phyloP scores from a whole-genome alignment of 257 asterid species.

The Nicotiana noctiflora region DNA sequence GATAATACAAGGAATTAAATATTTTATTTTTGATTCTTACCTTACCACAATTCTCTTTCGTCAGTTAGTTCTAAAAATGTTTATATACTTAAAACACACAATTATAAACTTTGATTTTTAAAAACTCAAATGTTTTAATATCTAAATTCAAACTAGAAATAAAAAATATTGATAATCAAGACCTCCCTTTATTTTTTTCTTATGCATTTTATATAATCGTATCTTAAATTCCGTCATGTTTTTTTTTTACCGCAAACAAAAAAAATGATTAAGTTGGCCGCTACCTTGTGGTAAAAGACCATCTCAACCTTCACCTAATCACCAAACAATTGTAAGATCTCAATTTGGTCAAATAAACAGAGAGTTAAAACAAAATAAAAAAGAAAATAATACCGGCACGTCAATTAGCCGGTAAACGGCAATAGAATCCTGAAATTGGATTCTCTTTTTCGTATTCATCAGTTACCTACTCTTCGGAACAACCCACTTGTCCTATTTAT shows the following conservation, averaged over 20 bases:
- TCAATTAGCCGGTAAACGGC: not conserved
- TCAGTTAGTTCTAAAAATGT: too few relatives aligned
- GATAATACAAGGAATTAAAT: too few relatives aligned
- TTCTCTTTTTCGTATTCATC: conserved; percentile 4
- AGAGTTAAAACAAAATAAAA: not conserved
- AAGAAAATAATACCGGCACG: not conserved
- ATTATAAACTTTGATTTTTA: too few relatives aligned
- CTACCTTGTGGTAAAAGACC: not conserved
- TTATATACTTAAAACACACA: too few relatives aligned
- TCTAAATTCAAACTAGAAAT: not conserved
- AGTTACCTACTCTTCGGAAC: not conserved
- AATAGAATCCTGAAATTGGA: not conserved
- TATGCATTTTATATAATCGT: not conserved
- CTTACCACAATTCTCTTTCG: not conserved
- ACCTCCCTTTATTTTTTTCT: not conserved
- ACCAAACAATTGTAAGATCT: not conserved
- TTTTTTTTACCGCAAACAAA: not conserved
- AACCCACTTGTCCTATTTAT: not conserved
- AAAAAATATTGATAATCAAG: not conserved
- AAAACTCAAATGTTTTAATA: not conserved
- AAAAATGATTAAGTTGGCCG: not conserved
- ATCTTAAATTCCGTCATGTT: not conserved
- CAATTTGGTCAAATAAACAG: not conserved
- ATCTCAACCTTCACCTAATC: not conserved
- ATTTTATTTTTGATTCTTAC: not conserved